Base-by-base conservation (phyloP, 192 early-diverging fungal species). In the Backusella morwellensis region DNA sequence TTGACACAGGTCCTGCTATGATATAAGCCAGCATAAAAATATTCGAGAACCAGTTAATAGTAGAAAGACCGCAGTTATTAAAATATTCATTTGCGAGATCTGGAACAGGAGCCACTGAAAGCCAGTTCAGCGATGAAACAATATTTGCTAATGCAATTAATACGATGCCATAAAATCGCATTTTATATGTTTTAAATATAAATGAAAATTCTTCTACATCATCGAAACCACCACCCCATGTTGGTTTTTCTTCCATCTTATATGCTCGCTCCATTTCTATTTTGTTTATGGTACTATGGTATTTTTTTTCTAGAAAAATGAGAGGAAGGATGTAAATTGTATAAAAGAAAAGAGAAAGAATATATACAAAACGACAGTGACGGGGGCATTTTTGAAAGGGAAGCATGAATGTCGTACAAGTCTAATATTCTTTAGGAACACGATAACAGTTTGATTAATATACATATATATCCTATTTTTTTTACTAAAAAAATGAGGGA, bases 41-140 rank as follows among this genome's bases (percentile, higher is more conserved):
- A 38, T 82, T 88, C 8, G 82, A 79, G 44, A 86, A 85, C 71
- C 80, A 72, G 70, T 86, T 88, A 47, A 88, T 78, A 6, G 72
- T 63, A 17, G 78, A 78, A 26, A 78, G 70, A 32, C 71, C 32
- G 23, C 36, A 44, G 47, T 75, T 80, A 56, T 75, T 75, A 52
- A 84, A 82, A 42, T 82, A 88, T 36, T 67, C 78, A 26, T 70
- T 67, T 1, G 87, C 82, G 3, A 78, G 73, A 21, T 81, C 75
- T 11, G 84, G 72, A 15, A 84, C 85, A 1, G 87, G 81, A 12
- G 85, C 83, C 35, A 84, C 86, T 12, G 78, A 84, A 41, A 86
- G 74, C 87, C 87, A 88, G 42, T 85, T 84, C 26, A 81, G 21
- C 0, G 85, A 75, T 0, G 85, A 85, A 19, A 78, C 77, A 44